A percentile compares a stretch with the other conserved stretches of the same genome.
Evolutionary conservation across 2,329 filamentous ascomycete genomes (phyloP).

Genomic region (Diplodia sapinea): DNA sequence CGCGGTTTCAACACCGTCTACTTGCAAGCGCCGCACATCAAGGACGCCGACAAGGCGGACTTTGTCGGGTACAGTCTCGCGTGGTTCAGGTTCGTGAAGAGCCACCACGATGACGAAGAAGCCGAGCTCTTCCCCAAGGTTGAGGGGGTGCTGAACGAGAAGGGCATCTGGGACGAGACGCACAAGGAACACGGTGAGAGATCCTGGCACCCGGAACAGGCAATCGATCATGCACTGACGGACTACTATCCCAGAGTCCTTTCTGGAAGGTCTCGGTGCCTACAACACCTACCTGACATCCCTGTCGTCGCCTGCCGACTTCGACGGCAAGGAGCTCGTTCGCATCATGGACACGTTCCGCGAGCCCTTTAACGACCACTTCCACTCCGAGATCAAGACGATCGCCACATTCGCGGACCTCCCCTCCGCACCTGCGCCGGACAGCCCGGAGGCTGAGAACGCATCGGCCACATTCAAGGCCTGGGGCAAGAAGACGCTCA

Average conservation of each 20-base stretch:
- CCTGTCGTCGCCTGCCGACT: slow-evolving; percentile 36
- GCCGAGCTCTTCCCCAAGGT: slow-evolving; percentile 45
- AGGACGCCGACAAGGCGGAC: slow-evolving; percentile 41
- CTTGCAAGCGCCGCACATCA: slow-evolving; percentile 45
- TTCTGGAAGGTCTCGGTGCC: slow-evolving; percentile 38
- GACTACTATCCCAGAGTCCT: slow-evolving; percentile 37
- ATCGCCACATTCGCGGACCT: slow-evolving; percentile 51
- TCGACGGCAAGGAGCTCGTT: slow-evolving; percentile 38
- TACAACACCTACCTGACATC: slow-evolving; percentile 39
- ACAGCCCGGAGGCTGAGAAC: slow-evolving; percentile 52
- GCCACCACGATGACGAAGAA: slow-evolving; percentile 48
- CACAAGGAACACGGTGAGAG: slow-evolving; percentile 44
- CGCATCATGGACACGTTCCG: slow-evolving; percentile 42
- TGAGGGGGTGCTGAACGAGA: slow-evolving; percentile 39
- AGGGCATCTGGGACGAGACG: slow-evolving; percentile 42
- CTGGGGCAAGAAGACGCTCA: slow-evolving; percentile 69
- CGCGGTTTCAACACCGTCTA: slow-evolving; percentile 51
- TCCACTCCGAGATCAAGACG: slow-evolving; percentile 44
- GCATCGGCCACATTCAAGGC: slow-evolving; percentile 62
- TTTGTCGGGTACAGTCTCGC: slow-evolving; percentile 46
- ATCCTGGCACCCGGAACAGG: background rate
- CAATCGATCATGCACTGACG: background rate
- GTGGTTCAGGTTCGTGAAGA: slow-evolving; percentile 45
- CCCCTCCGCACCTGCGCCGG: slow-evolving; percentile 56
- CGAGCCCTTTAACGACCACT: slow-evolving; percentile 40